These are phyloP conservation scores for Neurospora sp. DNA, from an alignment of 495 filamentous ascomycete species.

Conservation along the genomic window DNA sequence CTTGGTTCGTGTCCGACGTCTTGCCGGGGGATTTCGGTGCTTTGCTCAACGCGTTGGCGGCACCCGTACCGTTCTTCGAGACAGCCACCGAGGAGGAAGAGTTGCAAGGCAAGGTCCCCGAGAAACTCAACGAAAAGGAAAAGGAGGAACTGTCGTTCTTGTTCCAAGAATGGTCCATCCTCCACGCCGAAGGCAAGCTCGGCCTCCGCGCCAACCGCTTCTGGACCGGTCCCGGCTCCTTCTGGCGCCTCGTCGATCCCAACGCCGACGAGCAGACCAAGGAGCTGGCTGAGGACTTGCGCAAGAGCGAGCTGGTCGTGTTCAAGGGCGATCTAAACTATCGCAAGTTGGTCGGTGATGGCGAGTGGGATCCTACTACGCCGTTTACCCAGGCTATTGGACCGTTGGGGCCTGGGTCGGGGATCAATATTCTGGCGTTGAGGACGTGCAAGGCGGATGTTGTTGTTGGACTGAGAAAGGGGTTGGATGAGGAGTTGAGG, in stretches of 20 bases:
- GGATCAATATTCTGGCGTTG: conserved; percentile 71
- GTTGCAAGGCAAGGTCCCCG: conserved; percentile 41
- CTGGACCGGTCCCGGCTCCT: conserved; percentile 80
- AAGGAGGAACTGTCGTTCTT: conserved; percentile 58
- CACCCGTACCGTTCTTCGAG: conserved; percentile 66
- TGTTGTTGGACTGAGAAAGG: conserved; percentile 75
- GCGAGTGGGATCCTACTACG: conserved; percentile 78
- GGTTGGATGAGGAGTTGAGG: conserved; percentile 70
- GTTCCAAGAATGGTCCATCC: conserved; percentile 66
- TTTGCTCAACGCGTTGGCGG: conserved; percentile 64
- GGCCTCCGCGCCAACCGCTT: conserved; percentile 71
- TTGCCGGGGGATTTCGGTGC: conserved; percentile 72
- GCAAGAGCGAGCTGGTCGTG: conserved; percentile 76
- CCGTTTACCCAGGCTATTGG: conserved; percentile 81
- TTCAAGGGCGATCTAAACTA: conserved; percentile 98
- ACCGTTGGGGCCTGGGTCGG: conserved; percentile 68
- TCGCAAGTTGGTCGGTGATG: conserved; percentile 79
- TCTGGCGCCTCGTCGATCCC: conserved; percentile 55
- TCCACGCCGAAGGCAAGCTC: conserved; percentile 75
- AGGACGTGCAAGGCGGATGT: conserved; percentile 94
- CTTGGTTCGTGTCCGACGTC: conserved; percentile 97
- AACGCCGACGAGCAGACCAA: conserved; percentile 45
- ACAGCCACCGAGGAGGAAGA: conserved; percentile 57
- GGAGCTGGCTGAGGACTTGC: conserved; percentile 66
- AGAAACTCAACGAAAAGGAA: conserved; percentile 56